phyloP scores from a whole-genome alignment of 768 basidiomycete species.

The Russula dissimulans region DNA sequence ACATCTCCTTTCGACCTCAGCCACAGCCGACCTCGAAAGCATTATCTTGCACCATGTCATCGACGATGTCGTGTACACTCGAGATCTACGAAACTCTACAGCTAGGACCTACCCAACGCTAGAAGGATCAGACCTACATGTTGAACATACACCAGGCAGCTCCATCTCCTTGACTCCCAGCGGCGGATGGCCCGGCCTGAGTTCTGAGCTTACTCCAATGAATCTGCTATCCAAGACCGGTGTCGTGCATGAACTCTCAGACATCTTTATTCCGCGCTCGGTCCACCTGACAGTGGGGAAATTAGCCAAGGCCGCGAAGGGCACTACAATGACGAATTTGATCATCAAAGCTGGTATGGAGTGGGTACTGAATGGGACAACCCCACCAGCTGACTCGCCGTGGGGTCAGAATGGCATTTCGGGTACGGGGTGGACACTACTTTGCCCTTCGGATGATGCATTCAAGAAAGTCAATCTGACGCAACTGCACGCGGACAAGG shows the following conservation, averaged over 20 bases:
- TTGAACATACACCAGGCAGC: slow-evolving; percentile 47
- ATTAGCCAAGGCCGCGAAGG: slow-evolving; percentile 80
- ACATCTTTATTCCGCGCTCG: slow-evolving; percentile 78
- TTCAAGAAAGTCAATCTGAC: slow-evolving; percentile 86
- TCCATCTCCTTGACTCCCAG: slow-evolving; percentile 48
- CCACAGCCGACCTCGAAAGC: slow-evolving; percentile 70
- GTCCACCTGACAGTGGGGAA: slow-evolving; percentile 85
- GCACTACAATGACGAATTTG: slow-evolving; percentile 79
- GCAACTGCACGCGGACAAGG: slow-evolving; percentile 46
- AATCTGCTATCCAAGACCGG: slow-evolving; percentile 82
- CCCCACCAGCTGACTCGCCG: slow-evolving; percentile 59
- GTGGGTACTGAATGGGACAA: slow-evolving; percentile 84
- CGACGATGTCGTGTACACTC: slow-evolving; percentile 63
- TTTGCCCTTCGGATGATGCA: slow-evolving; percentile 88
- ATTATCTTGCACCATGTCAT: slow-evolving; percentile 87
- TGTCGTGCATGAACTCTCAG: slow-evolving; percentile 81
- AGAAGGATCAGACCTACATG: slow-evolving; percentile 73
- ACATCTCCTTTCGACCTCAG: slow-evolving; percentile 72
- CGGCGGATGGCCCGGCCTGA: slow-evolving; percentile 73
- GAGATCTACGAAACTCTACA: slow-evolving; percentile 50
- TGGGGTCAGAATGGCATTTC: slow-evolving; percentile 47
- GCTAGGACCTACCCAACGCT: slow-evolving; percentile 70
- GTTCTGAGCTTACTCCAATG: slow-evolving; percentile 43
- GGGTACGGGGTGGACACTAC: slow-evolving; percentile 69
- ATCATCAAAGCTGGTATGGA: slow-evolving; percentile 78